Evolutionary conservation across 1,139 yeast genomes (phyloP).

Genomic region (Torulaspora globosa): DNA sequence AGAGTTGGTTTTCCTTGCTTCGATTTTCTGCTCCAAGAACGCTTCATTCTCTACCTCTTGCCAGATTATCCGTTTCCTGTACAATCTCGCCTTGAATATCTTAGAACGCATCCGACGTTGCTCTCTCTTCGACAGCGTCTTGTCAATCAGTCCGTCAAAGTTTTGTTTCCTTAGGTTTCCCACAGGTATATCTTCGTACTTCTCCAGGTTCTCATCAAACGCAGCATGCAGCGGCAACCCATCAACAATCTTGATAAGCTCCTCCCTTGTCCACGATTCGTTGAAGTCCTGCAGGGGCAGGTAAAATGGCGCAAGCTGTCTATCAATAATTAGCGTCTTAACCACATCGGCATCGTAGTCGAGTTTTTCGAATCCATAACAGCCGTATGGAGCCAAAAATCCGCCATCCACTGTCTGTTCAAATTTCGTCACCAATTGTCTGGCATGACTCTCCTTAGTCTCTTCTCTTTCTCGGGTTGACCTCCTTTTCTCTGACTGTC

Average conservation of each 20-base stretch:
- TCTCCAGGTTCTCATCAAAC: conserved; percentile 47
- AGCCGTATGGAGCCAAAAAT: conserved; percentile 80
- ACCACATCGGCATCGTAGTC: conserved; percentile 75
- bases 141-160: conserved; percentile 46
- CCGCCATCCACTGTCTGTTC: conserved; percentile 75
- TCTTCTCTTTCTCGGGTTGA: conserved; percentile 51
- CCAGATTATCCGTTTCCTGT: conserved; percentile 45
- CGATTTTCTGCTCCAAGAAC: conserved; percentile 42
- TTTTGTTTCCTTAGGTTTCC: conserved; percentile 42
- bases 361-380: conserved; percentile 65
- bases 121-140: conserved; percentile 44
- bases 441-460: conserved; percentile 50
- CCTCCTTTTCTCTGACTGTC: conserved; percentile 30
- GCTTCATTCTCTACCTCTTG: conserved; percentile 54
- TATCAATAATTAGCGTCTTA: conserved; percentile 55
- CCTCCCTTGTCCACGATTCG: conserved; percentile 68
- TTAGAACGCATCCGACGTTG: conserved; percentile 52
- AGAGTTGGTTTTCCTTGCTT: conserved; percentile 24
- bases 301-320: conserved; percentile 83
- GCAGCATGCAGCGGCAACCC: conserved; percentile 57
- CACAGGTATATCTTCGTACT: conserved; percentile 46
- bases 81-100: conserved; percentile 46
- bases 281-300: conserved; percentile 84
- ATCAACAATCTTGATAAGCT: conserved; percentile 54
- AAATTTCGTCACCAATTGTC: conserved; percentile 53